phyloP scores from a whole-genome alignment of 129 eudicot genomes.

The Centaurea solstitialis region DNA sequence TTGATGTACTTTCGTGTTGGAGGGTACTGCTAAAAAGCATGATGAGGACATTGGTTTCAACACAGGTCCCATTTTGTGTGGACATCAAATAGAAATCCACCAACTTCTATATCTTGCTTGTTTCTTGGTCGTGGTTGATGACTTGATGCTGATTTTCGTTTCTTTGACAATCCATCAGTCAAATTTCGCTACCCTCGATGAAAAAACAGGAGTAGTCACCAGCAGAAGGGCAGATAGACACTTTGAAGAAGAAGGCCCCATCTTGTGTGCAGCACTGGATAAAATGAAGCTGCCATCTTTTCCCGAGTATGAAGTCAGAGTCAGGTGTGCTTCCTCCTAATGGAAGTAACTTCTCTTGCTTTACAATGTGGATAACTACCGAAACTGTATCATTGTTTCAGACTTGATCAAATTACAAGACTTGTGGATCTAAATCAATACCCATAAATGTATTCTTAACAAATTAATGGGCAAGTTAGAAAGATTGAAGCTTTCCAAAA shows the following conservation, averaged over 20 bases:
- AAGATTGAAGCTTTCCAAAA: neutral
- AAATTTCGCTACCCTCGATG: constrained; percentile 92
- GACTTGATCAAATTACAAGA: neutral
- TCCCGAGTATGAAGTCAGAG: constrained; percentile 91
- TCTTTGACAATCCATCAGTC: constrained; percentile 48
- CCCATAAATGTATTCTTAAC: neutral
- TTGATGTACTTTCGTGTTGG: no score
- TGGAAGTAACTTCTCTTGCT: neutral
- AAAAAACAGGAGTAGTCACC: constrained; percentile 78
- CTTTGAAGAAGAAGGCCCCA: constrained; percentile 97
- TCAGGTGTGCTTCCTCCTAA: constrained; percentile 56
- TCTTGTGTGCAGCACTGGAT: constrained; percentile 95
- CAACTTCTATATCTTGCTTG: constrained; percentile 9
- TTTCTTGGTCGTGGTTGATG: constrained; percentile 9
- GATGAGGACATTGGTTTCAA: neutral
- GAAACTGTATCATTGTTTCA: neutral
- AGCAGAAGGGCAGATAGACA: constrained; percentile 98
- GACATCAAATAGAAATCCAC: neutral
- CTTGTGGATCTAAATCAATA: neutral
- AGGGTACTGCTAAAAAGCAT: neutral
- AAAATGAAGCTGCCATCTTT: constrained; percentile 85
- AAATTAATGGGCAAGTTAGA: neutral
- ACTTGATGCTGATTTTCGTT: neutral
- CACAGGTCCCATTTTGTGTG: neutral
- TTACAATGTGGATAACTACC: neutral